Percentiles rank a stretch among this genome's conserved stretches.
Conservation (phyloP, 805 yeast species). For the Ogataea allantospora region DNA sequence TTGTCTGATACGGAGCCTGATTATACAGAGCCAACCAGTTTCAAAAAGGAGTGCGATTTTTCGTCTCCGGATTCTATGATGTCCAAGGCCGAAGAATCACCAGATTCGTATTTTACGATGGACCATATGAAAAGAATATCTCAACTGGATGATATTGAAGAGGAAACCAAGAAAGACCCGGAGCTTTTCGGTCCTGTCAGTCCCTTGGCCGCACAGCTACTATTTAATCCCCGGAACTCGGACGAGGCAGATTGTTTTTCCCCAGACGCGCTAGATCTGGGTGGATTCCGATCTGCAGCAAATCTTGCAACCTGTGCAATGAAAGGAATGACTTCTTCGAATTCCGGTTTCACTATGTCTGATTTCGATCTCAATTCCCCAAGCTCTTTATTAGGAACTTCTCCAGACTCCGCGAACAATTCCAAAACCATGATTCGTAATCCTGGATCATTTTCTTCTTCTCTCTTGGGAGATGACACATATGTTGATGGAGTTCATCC, state of each 20-base stretch:
- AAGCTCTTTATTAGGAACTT: slow-evolving; percentile 17
- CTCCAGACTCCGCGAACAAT: slow-evolving; percentile 17
- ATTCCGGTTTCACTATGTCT: slow-evolving; percentile 27
- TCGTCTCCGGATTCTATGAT: no score
- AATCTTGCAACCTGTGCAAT: slow-evolving; percentile 32
- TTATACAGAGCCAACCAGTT: slow-evolving; percentile 18
- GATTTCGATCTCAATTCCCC: slow-evolving; percentile 29
- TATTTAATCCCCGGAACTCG: not conserved
- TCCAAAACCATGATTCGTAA: slow-evolving; percentile 7
- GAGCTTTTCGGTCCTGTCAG: slow-evolving; percentile 16
- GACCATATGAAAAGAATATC: no score
- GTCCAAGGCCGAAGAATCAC: not conserved
- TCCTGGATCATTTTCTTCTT: slow-evolving; percentile 11
- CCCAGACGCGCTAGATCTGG: slow-evolving; percentile 18
- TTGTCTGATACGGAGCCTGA: slow-evolving; percentile 35
- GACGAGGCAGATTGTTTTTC: slow-evolving; percentile 2
- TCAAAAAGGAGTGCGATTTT: slow-evolving; percentile 24
- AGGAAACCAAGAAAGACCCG: slow-evolving; percentile 20
- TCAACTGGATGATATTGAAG: slow-evolving; percentile 22
- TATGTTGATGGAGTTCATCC: slow-evolving; percentile 18
- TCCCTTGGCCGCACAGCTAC: slow-evolving; percentile 12
- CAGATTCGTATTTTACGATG: not conserved
- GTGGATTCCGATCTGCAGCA: slow-evolving; percentile 33
- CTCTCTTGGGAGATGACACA: slow-evolving; percentile 16
- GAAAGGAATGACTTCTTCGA: slow-evolving; percentile 23